phyloP scores from a whole-genome alignment of 1,284 basidiomycete species.

The Trichosporon inkin region DNA sequence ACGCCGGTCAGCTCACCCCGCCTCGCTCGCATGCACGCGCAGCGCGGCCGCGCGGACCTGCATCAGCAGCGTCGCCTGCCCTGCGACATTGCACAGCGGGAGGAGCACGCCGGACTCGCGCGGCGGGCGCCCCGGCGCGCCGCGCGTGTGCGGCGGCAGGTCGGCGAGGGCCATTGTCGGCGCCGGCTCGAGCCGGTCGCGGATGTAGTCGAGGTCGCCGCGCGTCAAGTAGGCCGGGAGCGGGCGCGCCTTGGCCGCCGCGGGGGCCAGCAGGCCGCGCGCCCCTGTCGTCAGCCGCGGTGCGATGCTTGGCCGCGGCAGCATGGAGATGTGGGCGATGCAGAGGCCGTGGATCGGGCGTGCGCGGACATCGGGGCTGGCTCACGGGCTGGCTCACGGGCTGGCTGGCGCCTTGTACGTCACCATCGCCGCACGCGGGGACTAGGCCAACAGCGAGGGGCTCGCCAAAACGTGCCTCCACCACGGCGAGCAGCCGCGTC shows the following conservation, averaged over 20 bases:
- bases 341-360: too few relatives aligned
- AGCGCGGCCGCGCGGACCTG: conserved; percentile 33
- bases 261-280: not conserved
- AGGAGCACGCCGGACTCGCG: conserved; percentile 41
- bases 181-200: conserved; percentile 22
- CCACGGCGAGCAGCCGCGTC: too few relatives aligned
- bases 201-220: conserved; percentile 22
- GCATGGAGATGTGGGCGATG: too few relatives aligned
- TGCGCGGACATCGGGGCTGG: too few relatives aligned
- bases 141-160: conserved; percentile 33
- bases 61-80: conserved; percentile 35
- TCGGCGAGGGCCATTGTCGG: conserved; percentile 10
- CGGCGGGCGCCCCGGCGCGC: not conserved
- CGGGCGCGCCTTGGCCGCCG: not conserved
- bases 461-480: too few relatives aligned
- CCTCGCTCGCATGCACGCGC: conserved; percentile 43
- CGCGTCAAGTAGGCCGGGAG: conserved; percentile 30
- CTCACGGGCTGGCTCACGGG: too few relatives aligned
- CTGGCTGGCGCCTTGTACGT: too few relatives aligned
- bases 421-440: too few relatives aligned
- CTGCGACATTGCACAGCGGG: conserved; percentile 40
- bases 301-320: too few relatives aligned
- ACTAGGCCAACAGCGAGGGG: too few relatives aligned
- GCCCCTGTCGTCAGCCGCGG: too few relatives aligned
- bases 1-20: conserved; percentile 32